Percentiles rank a stretch among this genome's conserved stretches.
Evolutionary conservation across 768 basidiomycete genomes (phyloP).

Genomic region (Rhodotorula kratochvilovae): DNA sequence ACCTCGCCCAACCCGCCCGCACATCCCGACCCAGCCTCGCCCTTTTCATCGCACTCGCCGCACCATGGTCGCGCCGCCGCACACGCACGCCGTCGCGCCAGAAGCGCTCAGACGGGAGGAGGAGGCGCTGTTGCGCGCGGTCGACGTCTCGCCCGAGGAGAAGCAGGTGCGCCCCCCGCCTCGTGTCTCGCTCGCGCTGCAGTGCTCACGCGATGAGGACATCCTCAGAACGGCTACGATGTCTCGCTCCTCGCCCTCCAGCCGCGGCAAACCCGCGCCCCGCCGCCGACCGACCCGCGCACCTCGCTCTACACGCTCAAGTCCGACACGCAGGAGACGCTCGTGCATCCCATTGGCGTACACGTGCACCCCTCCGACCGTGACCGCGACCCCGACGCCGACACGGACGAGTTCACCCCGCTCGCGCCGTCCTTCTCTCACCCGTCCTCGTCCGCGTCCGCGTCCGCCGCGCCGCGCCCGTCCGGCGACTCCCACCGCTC

Average conservation of each 20-base stretch:
- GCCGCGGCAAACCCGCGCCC: neutral
- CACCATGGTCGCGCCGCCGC: too few relatives aligned
- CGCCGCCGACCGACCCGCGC: neutral
- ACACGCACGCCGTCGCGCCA: too few relatives aligned
- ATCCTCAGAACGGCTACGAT: constrained; percentile 12
- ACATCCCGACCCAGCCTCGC: too few relatives aligned
- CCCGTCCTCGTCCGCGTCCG: neutral
- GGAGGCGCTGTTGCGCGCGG: neutral
- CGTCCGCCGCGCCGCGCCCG: neutral
- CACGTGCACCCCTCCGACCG: too few relatives aligned
- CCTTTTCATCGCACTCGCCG: too few relatives aligned
- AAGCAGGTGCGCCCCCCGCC: constrained; percentile 1
- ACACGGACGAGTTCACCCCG: neutral
- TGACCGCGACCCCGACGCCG: neutral
- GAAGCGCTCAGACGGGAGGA: neutral
- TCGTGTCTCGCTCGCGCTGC: too few relatives aligned
- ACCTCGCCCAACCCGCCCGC: too few relatives aligned
- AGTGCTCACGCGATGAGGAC: too few relatives aligned
- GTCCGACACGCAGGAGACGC: neutral
- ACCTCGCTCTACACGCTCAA: neutral
- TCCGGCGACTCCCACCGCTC: neutral
- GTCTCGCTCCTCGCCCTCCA: constrained; percentile 9
- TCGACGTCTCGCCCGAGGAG: neutral
- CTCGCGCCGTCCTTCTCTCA: neutral
- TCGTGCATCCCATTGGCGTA: too few relatives aligned